phyloP scores from a whole-genome alignment of 1,284 basidiomycete species.

The Cronartium quercuum region DNA sequence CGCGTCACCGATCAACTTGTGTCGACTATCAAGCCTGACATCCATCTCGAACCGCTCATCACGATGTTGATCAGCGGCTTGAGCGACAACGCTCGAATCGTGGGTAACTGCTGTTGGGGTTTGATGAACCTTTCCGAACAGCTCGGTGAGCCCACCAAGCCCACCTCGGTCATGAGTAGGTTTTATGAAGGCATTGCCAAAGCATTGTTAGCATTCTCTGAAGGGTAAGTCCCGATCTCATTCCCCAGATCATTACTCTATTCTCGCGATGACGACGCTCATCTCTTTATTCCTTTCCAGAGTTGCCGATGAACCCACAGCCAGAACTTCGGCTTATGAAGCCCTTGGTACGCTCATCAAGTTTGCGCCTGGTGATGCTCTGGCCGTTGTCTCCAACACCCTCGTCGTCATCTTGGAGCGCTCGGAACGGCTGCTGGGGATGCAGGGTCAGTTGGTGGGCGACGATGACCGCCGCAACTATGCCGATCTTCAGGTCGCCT shows the following conservation, averaged over 20 bases:
- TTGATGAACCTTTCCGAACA: conserved; percentile 91
- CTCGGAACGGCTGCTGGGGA: conserved; percentile 77
- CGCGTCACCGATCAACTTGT: conserved; percentile 89
- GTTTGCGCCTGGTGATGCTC: conserved; percentile 72
- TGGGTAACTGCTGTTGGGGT: conserved; percentile 92
- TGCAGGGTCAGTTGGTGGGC: conserved; percentile 90
- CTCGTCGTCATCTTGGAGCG: conserved; percentile 72
- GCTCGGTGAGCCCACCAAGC: conserved; percentile 59
- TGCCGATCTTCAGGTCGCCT: conserved; percentile 94
- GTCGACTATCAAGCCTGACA: conserved; percentile 77
- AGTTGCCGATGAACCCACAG: conserved; percentile 80
- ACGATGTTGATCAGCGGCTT: conserved; percentile 76
- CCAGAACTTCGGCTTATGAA: conserved; percentile 91
- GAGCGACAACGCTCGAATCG: conserved; percentile 69
- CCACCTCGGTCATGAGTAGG: conserved; percentile 64
- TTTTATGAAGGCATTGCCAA: conserved; percentile 82
- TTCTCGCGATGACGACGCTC: conserved; percentile 6
- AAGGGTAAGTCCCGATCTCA: conserved; percentile 59
- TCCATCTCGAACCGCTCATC: conserved; percentile 77
- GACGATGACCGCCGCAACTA: conserved; percentile 96
- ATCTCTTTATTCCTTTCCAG: conserved; percentile 51
- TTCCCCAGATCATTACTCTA: not conserved
- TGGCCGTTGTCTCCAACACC: conserved; percentile 75
- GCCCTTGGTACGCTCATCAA: conserved; percentile 81
- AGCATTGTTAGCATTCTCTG: conserved; percentile 74